These are phyloP conservation scores for Strobilomyces echinocephalus DNA, from an alignment of 768 basidiomycete species.

Conservation along the genomic window DNA sequence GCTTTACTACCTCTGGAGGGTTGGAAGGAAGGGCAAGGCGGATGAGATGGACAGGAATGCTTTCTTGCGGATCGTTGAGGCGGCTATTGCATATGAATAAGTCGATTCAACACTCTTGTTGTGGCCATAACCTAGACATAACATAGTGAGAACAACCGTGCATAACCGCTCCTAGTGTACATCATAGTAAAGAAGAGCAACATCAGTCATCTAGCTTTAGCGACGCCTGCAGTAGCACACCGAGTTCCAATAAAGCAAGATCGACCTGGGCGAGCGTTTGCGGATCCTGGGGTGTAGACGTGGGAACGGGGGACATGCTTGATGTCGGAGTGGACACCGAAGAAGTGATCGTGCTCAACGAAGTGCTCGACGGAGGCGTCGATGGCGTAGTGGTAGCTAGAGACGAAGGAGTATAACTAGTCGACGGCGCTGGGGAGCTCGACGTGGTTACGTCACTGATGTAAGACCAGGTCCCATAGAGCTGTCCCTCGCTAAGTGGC, in stretches of 20 bases:
- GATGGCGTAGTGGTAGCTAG: slow-evolving; percentile 13
- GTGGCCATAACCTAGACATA: neutral
- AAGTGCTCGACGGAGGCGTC: slow-evolving; percentile 5
- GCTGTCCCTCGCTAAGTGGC: slow-evolving; percentile 28
- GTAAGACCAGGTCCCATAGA: slow-evolving; percentile 40
- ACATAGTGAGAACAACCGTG: neutral
- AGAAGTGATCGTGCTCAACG: slow-evolving; percentile 9
- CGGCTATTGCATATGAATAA: slow-evolving; percentile 23
- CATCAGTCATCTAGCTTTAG: slow-evolving; percentile 1
- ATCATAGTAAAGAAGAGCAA: neutral
- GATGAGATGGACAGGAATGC: slow-evolving; percentile 21
- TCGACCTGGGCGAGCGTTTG: slow-evolving; percentile 22
- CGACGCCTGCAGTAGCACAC: slow-evolving; percentile 17
- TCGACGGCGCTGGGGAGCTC: slow-evolving; percentile 16
- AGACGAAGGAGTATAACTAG: slow-evolving; percentile 17
- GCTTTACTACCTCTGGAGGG: slow-evolving; percentile 57
- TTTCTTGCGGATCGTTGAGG: slow-evolving; percentile 35
- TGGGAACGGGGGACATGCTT: slow-evolving; percentile 4
- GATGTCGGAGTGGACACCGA: slow-evolving; percentile 9
- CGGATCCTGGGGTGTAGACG: slow-evolving; percentile 17
- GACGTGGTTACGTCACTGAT: slow-evolving; percentile 21
- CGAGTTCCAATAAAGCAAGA: slow-evolving; percentile 24
- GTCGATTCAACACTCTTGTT: neutral
- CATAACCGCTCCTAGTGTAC: neutral
- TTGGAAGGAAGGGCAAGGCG: slow-evolving; percentile 26